These are phyloP conservation scores for Alternaria panax DNA, from an alignment of 2,329 filamentous ascomycete species.

Conservation along the genomic window DNA sequence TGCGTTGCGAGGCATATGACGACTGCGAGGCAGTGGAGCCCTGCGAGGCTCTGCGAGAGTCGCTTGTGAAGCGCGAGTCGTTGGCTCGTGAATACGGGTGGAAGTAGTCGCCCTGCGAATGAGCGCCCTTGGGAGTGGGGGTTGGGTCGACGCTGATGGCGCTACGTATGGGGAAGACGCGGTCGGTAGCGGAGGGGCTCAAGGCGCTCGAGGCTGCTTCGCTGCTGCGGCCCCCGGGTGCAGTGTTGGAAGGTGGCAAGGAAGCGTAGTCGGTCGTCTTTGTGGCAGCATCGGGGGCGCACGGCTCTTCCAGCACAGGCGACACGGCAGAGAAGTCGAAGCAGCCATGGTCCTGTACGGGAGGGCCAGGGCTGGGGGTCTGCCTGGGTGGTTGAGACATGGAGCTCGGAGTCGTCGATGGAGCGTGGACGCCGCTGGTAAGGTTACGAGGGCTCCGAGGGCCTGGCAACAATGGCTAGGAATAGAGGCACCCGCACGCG, in stretches of 20 bases:
- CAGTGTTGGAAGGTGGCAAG: slow-evolving; percentile 16
- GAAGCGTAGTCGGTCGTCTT: slow-evolving; percentile 8
- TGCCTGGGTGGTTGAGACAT: slow-evolving; percentile 40
- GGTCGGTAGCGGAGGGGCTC: slow-evolving; percentile 59
- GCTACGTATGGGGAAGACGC: slow-evolving; percentile 84
- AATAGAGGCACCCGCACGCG: slow-evolving; percentile 16
- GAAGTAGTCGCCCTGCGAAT: slow-evolving; percentile 49
- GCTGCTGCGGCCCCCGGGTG: slow-evolving; percentile 23
- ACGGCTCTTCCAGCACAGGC: slow-evolving; percentile 23
- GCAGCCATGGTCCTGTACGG: slow-evolving; percentile 9
- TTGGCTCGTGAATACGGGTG: slow-evolving; percentile 34
- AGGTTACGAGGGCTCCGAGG: background rate
- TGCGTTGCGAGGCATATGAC: slow-evolving; percentile 36
- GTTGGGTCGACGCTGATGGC: slow-evolving; percentile 73
- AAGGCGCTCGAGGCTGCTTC: slow-evolving; percentile 35
- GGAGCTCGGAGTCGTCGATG: slow-evolving; percentile 9
- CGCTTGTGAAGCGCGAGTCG: slow-evolving; percentile 32
- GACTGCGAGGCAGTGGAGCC: slow-evolving; percentile 40
- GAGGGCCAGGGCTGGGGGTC: slow-evolving; percentile 17
- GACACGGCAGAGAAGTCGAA: slow-evolving; percentile 20
- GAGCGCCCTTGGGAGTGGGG: slow-evolving; percentile 29
- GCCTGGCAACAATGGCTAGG: slow-evolving; percentile 5
- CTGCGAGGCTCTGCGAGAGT: slow-evolving; percentile 37
- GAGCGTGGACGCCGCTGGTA: slow-evolving; percentile 1
- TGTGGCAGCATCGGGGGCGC: slow-evolving; percentile 11